Percentiles rank a stretch among this genome's conserved stretches.
These are phyloP conservation scores for Entophlyctis luteolus DNA, from an alignment of 192 early-diverging fungal genomes.

Conservation along the genomic window DNA sequence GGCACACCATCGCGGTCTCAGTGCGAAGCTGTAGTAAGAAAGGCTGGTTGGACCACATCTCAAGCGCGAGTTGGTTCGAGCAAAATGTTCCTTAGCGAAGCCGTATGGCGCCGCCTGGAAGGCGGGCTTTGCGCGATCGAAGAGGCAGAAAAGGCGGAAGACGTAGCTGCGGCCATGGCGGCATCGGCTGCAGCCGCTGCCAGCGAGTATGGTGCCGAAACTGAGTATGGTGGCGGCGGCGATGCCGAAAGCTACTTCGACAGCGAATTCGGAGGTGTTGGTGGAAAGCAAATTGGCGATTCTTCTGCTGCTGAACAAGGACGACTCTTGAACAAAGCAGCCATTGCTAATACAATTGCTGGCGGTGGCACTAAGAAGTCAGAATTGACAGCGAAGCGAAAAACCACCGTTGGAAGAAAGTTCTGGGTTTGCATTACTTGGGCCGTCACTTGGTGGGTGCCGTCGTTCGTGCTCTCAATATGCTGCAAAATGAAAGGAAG, in stretches of 20 bases:
- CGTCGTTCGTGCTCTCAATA: slow-evolving; percentile 51
- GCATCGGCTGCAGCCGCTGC: slow-evolving; percentile 41
- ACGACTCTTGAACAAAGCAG: not conserved
- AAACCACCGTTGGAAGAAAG: slow-evolving; percentile 55
- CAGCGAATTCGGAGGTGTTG: slow-evolving; percentile 36
- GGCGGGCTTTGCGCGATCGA: slow-evolving; percentile 70
- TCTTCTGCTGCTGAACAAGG: slow-evolving; percentile 7
- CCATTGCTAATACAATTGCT: not conserved
- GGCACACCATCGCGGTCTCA: slow-evolving; percentile 23
- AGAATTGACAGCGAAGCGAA: slow-evolving; percentile 25
- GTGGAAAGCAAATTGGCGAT: not conserved
- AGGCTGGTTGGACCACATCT: slow-evolving; percentile 21
- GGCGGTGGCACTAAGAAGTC: slow-evolving; percentile 12
- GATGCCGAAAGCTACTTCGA: slow-evolving; percentile 41
- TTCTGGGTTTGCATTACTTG: slow-evolving; percentile 81
- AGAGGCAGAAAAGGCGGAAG: slow-evolving; percentile 40
- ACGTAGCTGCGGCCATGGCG: not conserved
- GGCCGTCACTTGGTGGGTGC: slow-evolving; percentile 75
- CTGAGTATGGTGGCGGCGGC: slow-evolving; percentile 26
- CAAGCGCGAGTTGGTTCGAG: slow-evolving; percentile 37
- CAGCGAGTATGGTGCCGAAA: slow-evolving; percentile 23
- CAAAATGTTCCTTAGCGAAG: slow-evolving; percentile 71
- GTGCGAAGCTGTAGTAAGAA: slow-evolving; percentile 28
- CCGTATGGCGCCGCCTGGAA: slow-evolving; percentile 80
- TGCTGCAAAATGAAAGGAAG: slow-evolving; percentile 74